Percentiles rank a stretch among this genome's conserved stretches.
These are phyloP conservation scores for Penicillium sp. DNA, from an alignment of 2,329 filamentous ascomycete genomes.

Conservation along the genomic window DNA sequence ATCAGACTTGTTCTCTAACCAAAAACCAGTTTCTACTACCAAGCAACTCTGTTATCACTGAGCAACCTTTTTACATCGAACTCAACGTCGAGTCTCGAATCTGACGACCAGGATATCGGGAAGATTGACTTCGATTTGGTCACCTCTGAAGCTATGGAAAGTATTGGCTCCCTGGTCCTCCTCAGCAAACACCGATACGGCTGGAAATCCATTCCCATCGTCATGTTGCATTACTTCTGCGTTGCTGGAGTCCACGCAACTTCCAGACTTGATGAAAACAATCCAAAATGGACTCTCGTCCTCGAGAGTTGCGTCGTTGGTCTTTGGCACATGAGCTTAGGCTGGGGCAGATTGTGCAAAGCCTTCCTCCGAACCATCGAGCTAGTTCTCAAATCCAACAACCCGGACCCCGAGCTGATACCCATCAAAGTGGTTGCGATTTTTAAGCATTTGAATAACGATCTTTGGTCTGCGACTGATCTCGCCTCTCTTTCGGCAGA, in stretches of 20 bases:
- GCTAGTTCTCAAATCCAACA: constrained; percentile 16
- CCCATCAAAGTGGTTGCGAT: constrained; percentile 19
- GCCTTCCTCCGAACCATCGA: constrained; percentile 27
- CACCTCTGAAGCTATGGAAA: constrained; percentile 17
- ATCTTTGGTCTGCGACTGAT: constrained; percentile 22
- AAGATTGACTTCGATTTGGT: constrained; percentile 11
- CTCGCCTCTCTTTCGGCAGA: constrained; percentile 22
- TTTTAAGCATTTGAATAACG: constrained; percentile 14
- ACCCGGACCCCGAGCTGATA: constrained; percentile 12
- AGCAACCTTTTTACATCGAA: constrained; percentile 15
- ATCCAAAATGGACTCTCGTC: constrained; percentile 23
- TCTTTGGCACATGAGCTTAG: constrained; percentile 27
- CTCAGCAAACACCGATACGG: constrained; percentile 23
- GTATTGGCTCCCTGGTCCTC: constrained; percentile 22
- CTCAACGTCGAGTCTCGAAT: background rate
- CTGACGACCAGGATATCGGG: background rate
- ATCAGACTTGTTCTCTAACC: constrained; percentile 2
- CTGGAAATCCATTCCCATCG: constrained; percentile 25
- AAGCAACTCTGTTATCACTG: constrained; percentile 20
- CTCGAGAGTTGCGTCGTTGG: constrained; percentile 25
- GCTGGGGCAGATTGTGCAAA: constrained; percentile 26
- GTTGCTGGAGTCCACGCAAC: constrained; percentile 22
- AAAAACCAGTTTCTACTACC: constrained; percentile 17
- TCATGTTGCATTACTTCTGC: constrained; percentile 29
- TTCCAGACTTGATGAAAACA: constrained; percentile 11